These are phyloP conservation scores for Mortierella sp. DNA, from an alignment of 371 early-diverging fungal species.

Conservation along the genomic window DNA sequence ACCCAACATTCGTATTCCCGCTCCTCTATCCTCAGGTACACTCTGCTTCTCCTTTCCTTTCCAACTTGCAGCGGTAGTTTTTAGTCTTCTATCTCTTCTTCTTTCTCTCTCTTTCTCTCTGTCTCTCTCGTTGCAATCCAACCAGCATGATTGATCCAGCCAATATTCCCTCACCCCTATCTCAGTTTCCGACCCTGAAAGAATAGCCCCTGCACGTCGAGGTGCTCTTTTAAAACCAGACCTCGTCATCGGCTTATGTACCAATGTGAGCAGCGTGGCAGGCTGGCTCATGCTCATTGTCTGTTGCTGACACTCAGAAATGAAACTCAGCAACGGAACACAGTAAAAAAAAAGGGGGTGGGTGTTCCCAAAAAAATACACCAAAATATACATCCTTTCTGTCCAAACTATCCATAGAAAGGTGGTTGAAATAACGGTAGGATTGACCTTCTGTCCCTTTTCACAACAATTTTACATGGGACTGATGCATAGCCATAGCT, in stretches of 20 bases:
- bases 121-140: too few species aligned
- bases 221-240: background rate
- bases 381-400: background rate
- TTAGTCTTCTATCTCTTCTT: too few species aligned
- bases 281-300: conserved; percentile 2
- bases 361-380: too few species aligned
- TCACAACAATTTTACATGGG: background rate
- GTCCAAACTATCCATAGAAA: background rate
- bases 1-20: too few species aligned
- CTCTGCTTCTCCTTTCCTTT: too few species aligned
- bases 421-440: background rate
- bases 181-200: too few species aligned
- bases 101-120: too few species aligned
- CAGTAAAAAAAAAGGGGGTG: background rate
- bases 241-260: background rate
- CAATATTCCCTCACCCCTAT: too few species aligned
- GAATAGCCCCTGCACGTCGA: background rate
- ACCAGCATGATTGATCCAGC: too few species aligned
- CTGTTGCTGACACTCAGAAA: background rate
- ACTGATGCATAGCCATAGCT: background rate
- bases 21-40: too few species aligned
- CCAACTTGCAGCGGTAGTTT: too few species aligned
- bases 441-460: background rate
- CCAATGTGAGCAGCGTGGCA: background rate
- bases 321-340: conserved; percentile 1